Evolutionary conservation across 495 filamentous ascomycete genomes (phyloP), one percentile per base, ranked within the genome.

Genomic region (Penicillium ochrochloron): DNA sequence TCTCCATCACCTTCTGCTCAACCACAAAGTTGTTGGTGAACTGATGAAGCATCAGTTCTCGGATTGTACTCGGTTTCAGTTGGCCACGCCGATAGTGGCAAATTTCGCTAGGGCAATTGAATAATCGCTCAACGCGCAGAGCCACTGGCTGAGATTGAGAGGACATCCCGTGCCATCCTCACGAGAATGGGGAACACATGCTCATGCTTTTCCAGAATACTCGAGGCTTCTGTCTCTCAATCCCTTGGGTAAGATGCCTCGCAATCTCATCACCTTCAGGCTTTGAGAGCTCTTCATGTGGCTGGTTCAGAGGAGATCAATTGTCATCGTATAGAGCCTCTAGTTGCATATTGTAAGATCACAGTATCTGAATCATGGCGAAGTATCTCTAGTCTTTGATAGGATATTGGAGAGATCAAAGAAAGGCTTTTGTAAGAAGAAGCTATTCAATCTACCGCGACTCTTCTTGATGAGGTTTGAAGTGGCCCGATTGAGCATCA

Each of bases 21-120:
- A 52, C 25, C 6, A 7, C 25, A 52, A 52, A 52, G 50, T 52
- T 52, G 25, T n/a, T 52, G 8, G 25, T 11, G 25, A 52, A 52
- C 14, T 52, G 25, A 60, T 60, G 50, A 60, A 60, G 57, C 50
- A 60, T 60, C 50, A 60, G 27, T 35, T 27, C 42, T 42, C n/a
- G 35, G 46, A 60, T 60, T 14, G 44, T 60, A 37, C 44, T 52
- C 34, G 35, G 44, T 34, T 60, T 60, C 48, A 60, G 21, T 52
- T 37, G 50, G 48, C 44, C 12, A 39, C 17, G 34, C 21, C 14
- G n/a, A 39, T 60, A 60, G 37, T 60, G 50, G 15, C 50, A 60
- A 5, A 60, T 60, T 51, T 60, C 14, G 12, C 31, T 17, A 39
- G n/a, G 11, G 23, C 19, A 60, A 44, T 52, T 60, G 50, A 60